Base-by-base conservation (phyloP, 129 eudicot species). In the Cynara cardunculus region DNA sequence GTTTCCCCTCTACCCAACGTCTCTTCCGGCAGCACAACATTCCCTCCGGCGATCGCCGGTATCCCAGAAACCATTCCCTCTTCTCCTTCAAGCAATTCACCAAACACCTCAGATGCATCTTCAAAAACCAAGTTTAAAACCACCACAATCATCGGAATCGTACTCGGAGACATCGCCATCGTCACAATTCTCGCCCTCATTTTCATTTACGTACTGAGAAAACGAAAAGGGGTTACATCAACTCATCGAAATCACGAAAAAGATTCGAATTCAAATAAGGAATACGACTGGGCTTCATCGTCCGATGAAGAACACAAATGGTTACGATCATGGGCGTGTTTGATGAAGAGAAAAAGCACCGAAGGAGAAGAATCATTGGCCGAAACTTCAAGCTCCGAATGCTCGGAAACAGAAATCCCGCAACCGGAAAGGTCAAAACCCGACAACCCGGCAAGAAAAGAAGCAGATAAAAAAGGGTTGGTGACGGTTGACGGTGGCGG, bases 21-120 rank as follows among this genome's bases (percentile, higher is more conserved):
- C 28, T 72, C 97, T 2, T 77, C 72, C 8, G 80, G 69, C 32
- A 62, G 87, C 2, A 65, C 88, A 12, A 88, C 83, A 4, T 91
- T 89, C 25, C 89, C 99, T 14, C 99, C 99, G 3, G 99, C 99
- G 3, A 86, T 96, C 21, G 99, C 99, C 77, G 99, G 93, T 2
- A 91, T 96, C 21, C 99, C 99, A 5, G 86, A 90, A 22, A 81
- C 88, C 2, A 76, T 89, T 10, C 85, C 84, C 0, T 81, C 82
- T 6, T 76, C 88, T 62, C 76, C 25, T 67, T 83, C 98, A n/a
- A 78, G 89, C 66, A 83, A 80, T 7, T 70, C 84, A 21, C 37
- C 74, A 24, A 46, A 80, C 49, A 70, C 84, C 2, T 72, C 87
- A 2, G 16, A 13, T 22, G 69, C 68, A 10, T 74, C 84, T 0